Conservation (phyloP, 345 rosid species). For the Rhizophora apiculata region DNA sequence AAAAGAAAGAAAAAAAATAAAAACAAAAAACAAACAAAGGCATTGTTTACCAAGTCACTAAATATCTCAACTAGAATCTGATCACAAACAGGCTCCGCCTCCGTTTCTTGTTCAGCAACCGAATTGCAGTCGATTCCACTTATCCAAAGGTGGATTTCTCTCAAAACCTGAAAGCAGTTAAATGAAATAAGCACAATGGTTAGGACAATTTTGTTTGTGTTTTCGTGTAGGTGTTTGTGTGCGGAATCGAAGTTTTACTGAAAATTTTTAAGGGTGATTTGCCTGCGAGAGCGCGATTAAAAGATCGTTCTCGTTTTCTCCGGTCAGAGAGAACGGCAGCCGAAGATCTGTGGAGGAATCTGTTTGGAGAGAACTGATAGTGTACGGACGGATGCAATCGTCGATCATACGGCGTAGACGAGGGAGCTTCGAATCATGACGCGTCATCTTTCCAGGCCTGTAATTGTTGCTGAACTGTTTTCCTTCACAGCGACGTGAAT, state of each 20-base stretch:
- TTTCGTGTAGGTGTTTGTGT: not conserved
- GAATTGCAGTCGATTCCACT: conserved; percentile 14
- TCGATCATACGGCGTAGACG: conserved; percentile 47
- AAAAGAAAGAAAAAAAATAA: not conserved
- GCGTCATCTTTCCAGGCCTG: conserved; percentile 27
- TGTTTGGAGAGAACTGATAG: conserved; percentile 26
- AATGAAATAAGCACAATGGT: not conserved
- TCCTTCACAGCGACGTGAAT: not conserved
- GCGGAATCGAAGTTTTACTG: not conserved
- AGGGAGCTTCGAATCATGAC: conserved; percentile 18
- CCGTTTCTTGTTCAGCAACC: conserved; percentile 24
- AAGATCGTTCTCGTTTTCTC: conserved; percentile 45
- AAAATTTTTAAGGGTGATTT: too few relatives aligned
- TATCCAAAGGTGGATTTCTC: conserved; percentile 47
- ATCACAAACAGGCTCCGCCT: not conserved
- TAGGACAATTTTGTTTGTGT: not conserved
- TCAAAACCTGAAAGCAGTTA: conserved; percentile 35
- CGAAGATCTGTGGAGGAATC: conserved; percentile 8
- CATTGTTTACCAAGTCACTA: conserved; percentile 47
- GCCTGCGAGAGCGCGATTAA: conserved; percentile 62
- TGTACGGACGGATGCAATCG: conserved; percentile 31
- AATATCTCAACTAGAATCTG: conserved; percentile 31
- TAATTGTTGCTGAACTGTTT: not conserved
- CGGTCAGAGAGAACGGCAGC: conserved; percentile 31
- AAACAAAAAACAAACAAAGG: not conserved